phyloP scores from a whole-genome alignment of 176 grass and related monocot species.

The Hsuehochloa calcarea region DNA sequence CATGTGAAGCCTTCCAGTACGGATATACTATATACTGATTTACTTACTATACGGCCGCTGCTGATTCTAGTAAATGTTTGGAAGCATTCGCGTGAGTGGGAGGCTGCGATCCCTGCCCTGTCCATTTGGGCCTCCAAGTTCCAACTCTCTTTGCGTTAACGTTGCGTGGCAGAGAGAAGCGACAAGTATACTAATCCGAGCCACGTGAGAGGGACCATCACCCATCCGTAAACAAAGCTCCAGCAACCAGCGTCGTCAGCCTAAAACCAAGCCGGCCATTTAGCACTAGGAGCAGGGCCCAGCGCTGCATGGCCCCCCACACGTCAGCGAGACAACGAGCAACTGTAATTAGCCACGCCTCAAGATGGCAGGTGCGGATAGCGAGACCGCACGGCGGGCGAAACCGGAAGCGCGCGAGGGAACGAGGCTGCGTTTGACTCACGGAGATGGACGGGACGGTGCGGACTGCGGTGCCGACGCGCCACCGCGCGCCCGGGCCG shows the following conservation, averaged over 20 bases:
- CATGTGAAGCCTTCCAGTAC: slow-evolving; percentile 25
- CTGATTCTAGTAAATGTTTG: slow-evolving; percentile 27
- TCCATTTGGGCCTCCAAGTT: slow-evolving; percentile 22
- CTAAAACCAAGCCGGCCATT: neutral
- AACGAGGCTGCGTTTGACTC: slow-evolving; percentile 47
- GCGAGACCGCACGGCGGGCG: slow-evolving; percentile 44
- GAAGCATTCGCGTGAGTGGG: slow-evolving; percentile 44
- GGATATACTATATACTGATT: neutral
- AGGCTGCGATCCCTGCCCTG: slow-evolving; percentile 53
- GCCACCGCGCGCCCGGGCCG: neutral
- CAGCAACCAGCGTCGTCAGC: neutral
- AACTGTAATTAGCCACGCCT: too few relatives aligned
- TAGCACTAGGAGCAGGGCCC: neutral
- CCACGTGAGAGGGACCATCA: slow-evolving; percentile 24
- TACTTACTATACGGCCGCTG: neutral
- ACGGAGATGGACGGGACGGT: slow-evolving; percentile 24
- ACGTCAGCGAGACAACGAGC: neutral
- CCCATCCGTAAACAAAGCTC: neutral
- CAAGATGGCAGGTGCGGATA: slow-evolving; percentile 18
- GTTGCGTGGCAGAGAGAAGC: neutral
- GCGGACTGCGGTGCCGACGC: neutral
- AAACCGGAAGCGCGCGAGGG: neutral
- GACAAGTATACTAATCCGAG: slow-evolving; percentile 32
- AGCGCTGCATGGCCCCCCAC: neutral
- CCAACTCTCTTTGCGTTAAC: slow-evolving; percentile 3